Percentiles rank a stretch among this genome's conserved stretches.
These are phyloP conservation scores for Cercospora sesami DNA, from an alignment of 2,329 filamentous ascomycete species.

Conservation along the genomic window DNA sequence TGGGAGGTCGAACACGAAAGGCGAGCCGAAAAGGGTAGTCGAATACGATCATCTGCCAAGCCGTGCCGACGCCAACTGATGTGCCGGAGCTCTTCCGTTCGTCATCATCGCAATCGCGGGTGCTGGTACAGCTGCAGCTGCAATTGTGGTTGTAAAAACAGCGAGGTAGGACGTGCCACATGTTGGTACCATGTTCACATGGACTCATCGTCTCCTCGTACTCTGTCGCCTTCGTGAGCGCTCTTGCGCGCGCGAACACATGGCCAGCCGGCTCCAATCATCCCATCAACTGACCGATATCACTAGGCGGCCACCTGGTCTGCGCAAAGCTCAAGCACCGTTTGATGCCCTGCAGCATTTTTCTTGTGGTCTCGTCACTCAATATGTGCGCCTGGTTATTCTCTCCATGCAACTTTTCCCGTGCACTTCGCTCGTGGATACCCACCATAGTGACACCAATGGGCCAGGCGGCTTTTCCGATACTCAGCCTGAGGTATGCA, in stretches of 20 bases:
- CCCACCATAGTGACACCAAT: constrained; percentile 99
- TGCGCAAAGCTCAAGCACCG: constrained; percentile 94
- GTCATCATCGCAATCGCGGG: background rate
- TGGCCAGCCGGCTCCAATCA: constrained; percentile 42
- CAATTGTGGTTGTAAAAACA: background rate
- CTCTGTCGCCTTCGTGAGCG: background rate
- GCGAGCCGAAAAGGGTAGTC: constrained; percentile 2
- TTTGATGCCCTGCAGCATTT: constrained; percentile 97
- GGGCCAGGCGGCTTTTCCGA: constrained; percentile 75
- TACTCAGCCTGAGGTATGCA: constrained; percentile 87
- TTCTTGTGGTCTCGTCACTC: constrained; percentile 92
- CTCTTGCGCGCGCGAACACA: background rate
- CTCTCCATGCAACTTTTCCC: constrained; percentile 81
- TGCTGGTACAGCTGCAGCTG: background rate
- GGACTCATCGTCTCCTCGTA: background rate
- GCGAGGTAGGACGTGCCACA: background rate
- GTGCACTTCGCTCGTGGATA: constrained; percentile 93
- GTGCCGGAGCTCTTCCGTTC: background rate
- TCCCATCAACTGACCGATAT: constrained; percentile 93
- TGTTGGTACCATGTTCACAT: background rate
- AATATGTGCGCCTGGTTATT: constrained; percentile 82
- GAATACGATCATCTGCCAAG: constrained; percentile 8
- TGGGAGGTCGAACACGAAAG: background rate
- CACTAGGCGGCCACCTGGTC: constrained; percentile 91
- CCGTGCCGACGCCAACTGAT: background rate